Percentiles rank a stretch among this genome's conserved stretches.
phyloP scores from a whole-genome alignment of 352 stramenopile species.

The Hyaloperonospora brassicae region DNA sequence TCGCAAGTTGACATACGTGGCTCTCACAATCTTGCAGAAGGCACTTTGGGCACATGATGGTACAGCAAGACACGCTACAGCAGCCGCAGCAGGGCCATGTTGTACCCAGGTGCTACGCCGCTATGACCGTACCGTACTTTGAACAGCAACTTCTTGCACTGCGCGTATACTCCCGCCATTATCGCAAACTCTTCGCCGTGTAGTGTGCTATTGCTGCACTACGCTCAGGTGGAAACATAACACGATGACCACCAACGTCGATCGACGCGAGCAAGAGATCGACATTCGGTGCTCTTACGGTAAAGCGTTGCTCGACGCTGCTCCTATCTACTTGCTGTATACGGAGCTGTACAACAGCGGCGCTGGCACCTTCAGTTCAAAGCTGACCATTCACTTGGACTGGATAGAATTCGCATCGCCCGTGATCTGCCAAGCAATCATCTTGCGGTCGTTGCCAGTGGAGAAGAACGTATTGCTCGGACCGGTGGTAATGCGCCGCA shows the following conservation, averaged over 20 bases:
- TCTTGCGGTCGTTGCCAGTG: constrained; percentile 67
- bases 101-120: no score
- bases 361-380: constrained; percentile 5
- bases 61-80: no score
- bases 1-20: no score
- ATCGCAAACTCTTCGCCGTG: constrained; percentile 22
- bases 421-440: constrained; percentile 83
- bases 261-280: no score
- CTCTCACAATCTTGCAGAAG: no score
- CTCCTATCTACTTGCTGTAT: constrained; percentile 14
- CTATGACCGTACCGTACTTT: no score
- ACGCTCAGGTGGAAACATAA: not conserved
- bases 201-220: constrained; percentile 14
- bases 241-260: no score
- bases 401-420: constrained; percentile 62
- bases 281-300: no score
- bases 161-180: constrained; percentile 13
- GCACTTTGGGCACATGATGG: no score
- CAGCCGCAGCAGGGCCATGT: no score
- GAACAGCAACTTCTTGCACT: constrained; percentile 8
- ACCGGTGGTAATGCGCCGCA: constrained; percentile 65
- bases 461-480: constrained; percentile 81
- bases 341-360: constrained; percentile 14
- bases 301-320: not conserved
- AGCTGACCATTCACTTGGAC: constrained; percentile 33